phyloP scores from a whole-genome alignment of 441 rosid genomes.

The Syzygium syzygioides region DNA sequence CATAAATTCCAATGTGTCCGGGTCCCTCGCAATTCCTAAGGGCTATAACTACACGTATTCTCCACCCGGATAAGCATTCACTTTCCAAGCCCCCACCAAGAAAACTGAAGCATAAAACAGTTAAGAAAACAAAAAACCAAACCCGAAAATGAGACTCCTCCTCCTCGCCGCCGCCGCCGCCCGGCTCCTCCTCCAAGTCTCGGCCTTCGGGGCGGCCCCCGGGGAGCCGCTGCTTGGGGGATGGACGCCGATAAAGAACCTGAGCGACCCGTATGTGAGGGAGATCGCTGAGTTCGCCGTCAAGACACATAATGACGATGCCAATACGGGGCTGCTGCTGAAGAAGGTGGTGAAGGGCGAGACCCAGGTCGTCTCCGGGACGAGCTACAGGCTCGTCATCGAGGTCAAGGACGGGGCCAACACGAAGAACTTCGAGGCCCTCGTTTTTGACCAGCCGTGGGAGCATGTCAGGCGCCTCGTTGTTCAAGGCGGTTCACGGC shows the following conservation, averaged over 20 bases:
- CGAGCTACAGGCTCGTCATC: slow-evolving; percentile 36
- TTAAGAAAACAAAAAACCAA: neutral
- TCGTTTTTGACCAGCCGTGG: slow-evolving; percentile 62
- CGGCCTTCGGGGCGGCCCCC: neutral
- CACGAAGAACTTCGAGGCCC: slow-evolving; percentile 34
- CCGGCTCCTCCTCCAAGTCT: slow-evolving; percentile 7
- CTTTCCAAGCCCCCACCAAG: neutral
- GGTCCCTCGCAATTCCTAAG: neutral
- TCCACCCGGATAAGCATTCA: neutral
- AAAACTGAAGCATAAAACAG: neutral
- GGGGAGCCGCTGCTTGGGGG: neutral
- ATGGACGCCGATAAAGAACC: neutral
- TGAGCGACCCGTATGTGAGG: neutral
- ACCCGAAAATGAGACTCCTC: neutral
- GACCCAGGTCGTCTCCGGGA: slow-evolving; percentile 53
- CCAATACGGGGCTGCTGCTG: slow-evolving; percentile 21
- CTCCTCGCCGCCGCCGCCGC: neutral
- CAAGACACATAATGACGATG: slow-evolving; percentile 25
- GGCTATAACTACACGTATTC: neutral
- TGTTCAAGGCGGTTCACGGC: slow-evolving; percentile 25
- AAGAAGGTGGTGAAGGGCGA: slow-evolving; percentile 38
- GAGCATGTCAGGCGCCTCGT: slow-evolving; percentile 31
- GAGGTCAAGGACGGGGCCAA: slow-evolving; percentile 15
- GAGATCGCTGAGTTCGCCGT: slow-evolving; percentile 47
- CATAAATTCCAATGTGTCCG: neutral